phyloP scores from a whole-genome alignment of 352 stramenopile species.

The Globisporangium heterothallicum region DNA sequence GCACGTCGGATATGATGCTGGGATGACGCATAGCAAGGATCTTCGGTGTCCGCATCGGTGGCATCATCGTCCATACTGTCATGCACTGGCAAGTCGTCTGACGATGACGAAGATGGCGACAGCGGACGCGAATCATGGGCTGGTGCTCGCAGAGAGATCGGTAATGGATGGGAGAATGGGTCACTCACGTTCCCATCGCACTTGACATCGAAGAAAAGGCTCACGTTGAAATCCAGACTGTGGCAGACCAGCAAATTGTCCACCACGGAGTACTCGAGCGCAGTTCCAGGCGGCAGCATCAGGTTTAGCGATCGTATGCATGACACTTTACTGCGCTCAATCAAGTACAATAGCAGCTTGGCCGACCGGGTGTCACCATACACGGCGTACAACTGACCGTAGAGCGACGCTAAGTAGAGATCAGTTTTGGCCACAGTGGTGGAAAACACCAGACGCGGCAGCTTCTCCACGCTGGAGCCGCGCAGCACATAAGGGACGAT shows the following conservation, averaged over 20 bases:
- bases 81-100: constrained; percentile 3
- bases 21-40: background rate
- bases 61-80: background rate
- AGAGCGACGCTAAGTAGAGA: constrained; percentile 61
- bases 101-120: constrained; percentile 5
- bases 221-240: constrained; percentile 75
- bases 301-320: constrained; percentile 75
- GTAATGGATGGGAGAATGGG: constrained; percentile 67
- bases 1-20: constrained; percentile 13
- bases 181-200: constrained; percentile 49
- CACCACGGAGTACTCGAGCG: constrained; percentile 67
- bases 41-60: background rate
- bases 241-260: constrained; percentile 83
- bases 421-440: constrained; percentile 41
- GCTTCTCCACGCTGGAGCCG: constrained; percentile 53
- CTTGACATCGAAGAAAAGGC: constrained; percentile 75
- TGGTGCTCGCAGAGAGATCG: constrained; percentile 44
- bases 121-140: background rate
- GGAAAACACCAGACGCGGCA: constrained; percentile 70
- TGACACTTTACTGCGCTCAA: constrained; percentile 52
- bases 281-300: constrained; percentile 51
- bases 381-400: constrained; percentile 59
- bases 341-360: constrained; percentile 69
- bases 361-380: constrained; percentile 51
- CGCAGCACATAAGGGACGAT: constrained; percentile 68